Percentiles rank a stretch among this genome's conserved stretches.
Conservation (phyloP, 257 asterid species). For the Ajuga chamaepitys region DNA sequence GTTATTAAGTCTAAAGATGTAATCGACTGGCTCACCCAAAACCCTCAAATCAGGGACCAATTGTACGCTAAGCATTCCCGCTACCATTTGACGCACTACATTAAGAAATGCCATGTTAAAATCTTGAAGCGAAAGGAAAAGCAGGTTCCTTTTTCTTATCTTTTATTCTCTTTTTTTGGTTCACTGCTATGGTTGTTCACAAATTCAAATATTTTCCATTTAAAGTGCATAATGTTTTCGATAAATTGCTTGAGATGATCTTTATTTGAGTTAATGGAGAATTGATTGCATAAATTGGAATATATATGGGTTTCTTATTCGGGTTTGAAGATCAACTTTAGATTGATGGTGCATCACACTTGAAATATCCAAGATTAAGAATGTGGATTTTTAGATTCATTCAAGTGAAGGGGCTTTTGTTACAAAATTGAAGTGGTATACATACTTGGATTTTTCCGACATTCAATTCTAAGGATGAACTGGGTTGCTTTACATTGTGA, state of each 20-base stretch:
- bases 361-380: background rate
- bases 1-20: slow-evolving; percentile 75
- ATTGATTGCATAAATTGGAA: background rate
- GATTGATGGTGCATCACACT: background rate
- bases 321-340: background rate
- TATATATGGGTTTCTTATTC: background rate
- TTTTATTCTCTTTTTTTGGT: background rate
- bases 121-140: slow-evolving; percentile 77
- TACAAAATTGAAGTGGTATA: background rate
- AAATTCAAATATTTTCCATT: background rate
- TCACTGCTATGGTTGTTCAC: background rate
- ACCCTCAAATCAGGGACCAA: slow-evolving; percentile 67
- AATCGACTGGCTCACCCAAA: slow-evolving; percentile 68
- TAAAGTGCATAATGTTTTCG: background rate
- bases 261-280: background rate
- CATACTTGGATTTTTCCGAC: background rate
- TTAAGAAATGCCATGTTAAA: slow-evolving; percentile 89
- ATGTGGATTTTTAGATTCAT: background rate
- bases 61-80: slow-evolving; percentile 82
- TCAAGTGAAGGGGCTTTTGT: background rate
- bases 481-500: background rate
- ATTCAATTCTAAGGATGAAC: background rate
- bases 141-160: slow-evolving; percentile 31
- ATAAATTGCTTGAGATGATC: background rate
- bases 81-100: slow-evolving; percentile 89